These are phyloP conservation scores for Tillandsia leiboldiana DNA, from an alignment of 176 grass and related monocot species.

Conservation along the genomic window DNA sequence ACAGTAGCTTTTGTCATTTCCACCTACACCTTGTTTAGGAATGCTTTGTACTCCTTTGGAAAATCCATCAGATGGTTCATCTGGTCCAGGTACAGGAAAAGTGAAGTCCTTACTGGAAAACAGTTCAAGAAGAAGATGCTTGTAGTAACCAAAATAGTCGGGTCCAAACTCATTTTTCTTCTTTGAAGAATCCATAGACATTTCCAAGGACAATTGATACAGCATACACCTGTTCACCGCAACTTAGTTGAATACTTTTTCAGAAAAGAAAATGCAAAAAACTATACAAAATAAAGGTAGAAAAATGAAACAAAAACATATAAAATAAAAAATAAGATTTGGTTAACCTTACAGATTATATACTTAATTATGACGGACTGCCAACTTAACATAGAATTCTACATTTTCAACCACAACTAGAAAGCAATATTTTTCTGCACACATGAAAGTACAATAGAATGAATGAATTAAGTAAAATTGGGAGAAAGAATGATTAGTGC, in stretches of 20 bases:
- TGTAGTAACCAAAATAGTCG: constrained; percentile 32
- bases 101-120: constrained; percentile 6
- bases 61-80: constrained; percentile 6
- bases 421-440: too few relatives aligned
- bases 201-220: constrained; percentile 5
- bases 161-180: constrained; percentile 30
- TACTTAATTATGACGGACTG: too few relatives aligned
- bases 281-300: not conserved
- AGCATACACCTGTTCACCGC: not conserved
- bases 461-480: too few relatives aligned
- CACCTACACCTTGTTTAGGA: not conserved
- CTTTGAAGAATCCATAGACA: constrained; percentile 22
- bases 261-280: not conserved
- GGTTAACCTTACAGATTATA: too few relatives aligned
- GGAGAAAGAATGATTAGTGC: too few relatives aligned
- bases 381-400: too few relatives aligned
- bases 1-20: not conserved
- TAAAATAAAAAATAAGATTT: too few relatives aligned
- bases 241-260: not conserved
- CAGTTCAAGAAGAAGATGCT: constrained; percentile 20
- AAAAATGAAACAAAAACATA: too few relatives aligned
- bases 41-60: not conserved
- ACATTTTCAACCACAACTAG: too few relatives aligned
- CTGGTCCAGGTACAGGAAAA: not conserved
- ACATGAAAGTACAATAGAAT: too few relatives aligned